Evolutionary conservation across 495 filamentous ascomycete genomes (phyloP), one percentile per base, ranked within the genome.

Genomic region (Penicillium robsamsonii): DNA sequence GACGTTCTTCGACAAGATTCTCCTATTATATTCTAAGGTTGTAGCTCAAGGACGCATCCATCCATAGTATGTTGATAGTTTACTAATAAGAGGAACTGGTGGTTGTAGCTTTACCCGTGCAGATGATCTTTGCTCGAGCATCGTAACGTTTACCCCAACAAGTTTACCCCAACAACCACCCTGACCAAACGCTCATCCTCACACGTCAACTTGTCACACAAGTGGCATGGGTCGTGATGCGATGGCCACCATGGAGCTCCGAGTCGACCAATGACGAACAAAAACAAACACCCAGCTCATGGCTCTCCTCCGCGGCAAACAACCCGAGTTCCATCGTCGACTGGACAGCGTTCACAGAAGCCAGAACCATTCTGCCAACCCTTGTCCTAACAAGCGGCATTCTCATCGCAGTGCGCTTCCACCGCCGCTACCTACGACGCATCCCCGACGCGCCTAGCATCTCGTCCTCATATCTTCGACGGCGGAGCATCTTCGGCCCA

Each of bases 401-500:
- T 11, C 68, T 96, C 12, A 65, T 80, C 17, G 71, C 79, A 22
- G 65, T 86, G 27, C 77, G 79, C 48, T 62, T 93, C 48, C 75
- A 74, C 49, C 68, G 69, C 40, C 60, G 79, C 18, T 95, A 89
- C 68, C 77, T 97, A 9, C 88, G 89, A 40, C 90, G 94, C 31
- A 84, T 97, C 52, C 90, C 89, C 50, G 84, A 80, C 50, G 84
- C 88, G 20, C 71, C 77, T 6, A 76, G 88, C 60, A 92, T 98
- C 63, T 80, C 81, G 52, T 83, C 88, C 2, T 74, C 68, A 9
- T 79, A 71, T 50, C 89, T 90, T 63, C 85, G 89, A 18, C 81
- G 74, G 49, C 80, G 91, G 56, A 89, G 82, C 50, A 60, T 97
- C 47, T 86, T 93, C 60, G 94, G 94, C 8, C 80, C 76, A 52